Percentiles rank a stretch among this genome's conserved stretches.
These are phyloP conservation scores for Blastobotrys apis DNA, from an alignment of 1,139 yeast species.

Conservation along the genomic window DNA sequence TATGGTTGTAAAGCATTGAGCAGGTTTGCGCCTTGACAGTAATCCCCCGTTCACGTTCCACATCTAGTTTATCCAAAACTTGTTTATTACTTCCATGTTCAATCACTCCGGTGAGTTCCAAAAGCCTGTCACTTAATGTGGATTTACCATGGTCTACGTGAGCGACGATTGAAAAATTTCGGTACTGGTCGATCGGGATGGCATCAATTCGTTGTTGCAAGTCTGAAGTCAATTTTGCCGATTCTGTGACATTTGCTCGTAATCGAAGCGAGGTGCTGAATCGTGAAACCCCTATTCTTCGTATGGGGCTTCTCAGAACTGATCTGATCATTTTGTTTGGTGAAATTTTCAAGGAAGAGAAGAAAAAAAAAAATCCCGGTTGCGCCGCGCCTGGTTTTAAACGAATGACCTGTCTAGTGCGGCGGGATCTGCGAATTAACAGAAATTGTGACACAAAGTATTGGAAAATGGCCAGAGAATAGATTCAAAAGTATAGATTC, in stretches of 20 bases:
- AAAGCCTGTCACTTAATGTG: conserved; percentile 78
- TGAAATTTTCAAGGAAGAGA: too few relatives aligned
- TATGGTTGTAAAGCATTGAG: conserved; percentile 78
- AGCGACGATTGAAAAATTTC: conserved; percentile 93
- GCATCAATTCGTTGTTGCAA: conserved; percentile 52
- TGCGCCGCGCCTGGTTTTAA: not conserved
- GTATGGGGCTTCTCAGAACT: too few relatives aligned
- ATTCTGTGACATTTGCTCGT: too few relatives aligned
- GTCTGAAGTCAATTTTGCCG: conserved; percentile 16
- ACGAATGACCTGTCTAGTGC: too few relatives aligned
- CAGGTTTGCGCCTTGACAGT: conserved; percentile 97
- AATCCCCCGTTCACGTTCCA: conserved; percentile 92
- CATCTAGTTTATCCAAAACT: conserved; percentile 87
- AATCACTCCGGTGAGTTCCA: conserved; percentile 87
- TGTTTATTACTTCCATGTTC: conserved; percentile 76
- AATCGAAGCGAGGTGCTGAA: not conserved
- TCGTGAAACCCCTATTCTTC: too few relatives aligned
- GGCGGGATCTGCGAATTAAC: too few relatives aligned
- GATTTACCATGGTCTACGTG: conserved; percentile 99
- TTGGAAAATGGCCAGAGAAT: too few relatives aligned
- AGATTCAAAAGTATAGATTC: too few relatives aligned
- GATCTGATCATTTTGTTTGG: too few relatives aligned
- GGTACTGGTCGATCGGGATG: conserved; percentile 76
- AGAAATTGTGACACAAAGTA: too few relatives aligned
- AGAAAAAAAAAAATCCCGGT: not conserved